phyloP scores from a whole-genome alignment of 225 moss, liverwort and hornwort species.

The Asterella californica region DNA sequence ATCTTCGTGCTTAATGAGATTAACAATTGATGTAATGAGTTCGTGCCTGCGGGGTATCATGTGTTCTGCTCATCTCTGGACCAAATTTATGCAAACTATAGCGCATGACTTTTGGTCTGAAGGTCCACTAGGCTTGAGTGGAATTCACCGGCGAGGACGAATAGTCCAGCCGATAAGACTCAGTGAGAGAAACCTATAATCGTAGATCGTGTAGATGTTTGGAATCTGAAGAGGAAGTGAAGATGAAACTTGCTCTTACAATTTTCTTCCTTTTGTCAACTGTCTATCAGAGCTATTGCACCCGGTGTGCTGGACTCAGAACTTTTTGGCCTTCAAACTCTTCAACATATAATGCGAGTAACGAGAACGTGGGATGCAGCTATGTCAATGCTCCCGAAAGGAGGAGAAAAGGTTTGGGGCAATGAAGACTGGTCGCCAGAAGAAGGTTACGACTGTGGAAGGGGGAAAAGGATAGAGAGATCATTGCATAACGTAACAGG shows the following conservation, averaged over 20 bases:
- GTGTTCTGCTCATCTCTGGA: neutral
- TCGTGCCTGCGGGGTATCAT: neutral
- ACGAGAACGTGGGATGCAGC: constrained; percentile 96
- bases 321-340: constrained; percentile 82
- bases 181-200: too few species aligned
- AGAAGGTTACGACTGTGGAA: constrained; percentile 76
- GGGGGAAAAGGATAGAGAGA: constrained; percentile 22
- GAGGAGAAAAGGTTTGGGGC: constrained; percentile 83
- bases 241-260: neutral
- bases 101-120: too few species aligned
- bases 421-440: constrained; percentile 91
- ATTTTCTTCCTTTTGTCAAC: too few species aligned
- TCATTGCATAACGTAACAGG: neutral
- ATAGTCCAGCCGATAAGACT: too few species aligned
- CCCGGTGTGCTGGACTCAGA: constrained; percentile 88
- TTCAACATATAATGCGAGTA: constrained; percentile 94
- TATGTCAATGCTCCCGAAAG: constrained; percentile 95
- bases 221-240: neutral
- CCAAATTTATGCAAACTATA: too few species aligned
- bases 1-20: too few species aligned
- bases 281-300: constrained; percentile 70
- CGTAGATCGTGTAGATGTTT: neutral
- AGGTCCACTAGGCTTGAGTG: too few species aligned
- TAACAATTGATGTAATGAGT: too few species aligned
- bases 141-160: too few species aligned